Base-by-base conservation (phyloP, 192 early-diverging fungal genomes). In the Linnemannia exigua region DNA sequence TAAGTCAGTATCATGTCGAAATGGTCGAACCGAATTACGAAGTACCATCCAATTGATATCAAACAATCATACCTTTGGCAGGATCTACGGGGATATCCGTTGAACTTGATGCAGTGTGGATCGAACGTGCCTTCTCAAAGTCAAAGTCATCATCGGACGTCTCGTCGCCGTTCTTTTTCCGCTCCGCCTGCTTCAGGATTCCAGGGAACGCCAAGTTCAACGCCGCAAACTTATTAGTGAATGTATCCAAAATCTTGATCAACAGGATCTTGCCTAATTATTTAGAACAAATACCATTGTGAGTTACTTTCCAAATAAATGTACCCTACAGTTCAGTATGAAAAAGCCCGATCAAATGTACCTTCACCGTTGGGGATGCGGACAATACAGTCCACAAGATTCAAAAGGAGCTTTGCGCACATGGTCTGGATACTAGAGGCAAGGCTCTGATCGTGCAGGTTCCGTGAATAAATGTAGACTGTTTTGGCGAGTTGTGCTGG, bases 391-490 rank as follows among this genome's bases (percentile, higher is more conserved):
- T 99, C 99, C 17, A 97, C 95, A 31, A 99, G 87, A 82, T 97
- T 97, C 52, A 98, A 87, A 20, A 99, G 90, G 35, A 99, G 89
- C 81, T 98, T 99, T 74, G 94, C 95, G 78, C 97, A 98, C 97
- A 99, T 97, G 2, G 97, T 98, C 86, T 99, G 99, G 50, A 99
- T 96, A 72, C 94, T 95, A 0, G 96, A 94, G 37, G 97, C 93
- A 52, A 99, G 91, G n/a, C 92, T 92, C 36, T 93, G 91, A 88
- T 99, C 99, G 80, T 99, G 97, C 75, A 99, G 88, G 88, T 98
- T 97, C 25, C 94, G 89, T 3, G 98, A 95, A 87, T 98, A 99
- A 67, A 97, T 96, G 75, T 96, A 94, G 16, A 99, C 95, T 44
- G 96, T 97, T 61, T 90, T 87, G 1, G 95, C 90, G 25, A 99